Percentiles rank a stretch among this genome's conserved stretches.
These are phyloP conservation scores for Diophrys sp. DNA, from an alignment of 73 alveolate species.

Conservation along the genomic window DNA sequence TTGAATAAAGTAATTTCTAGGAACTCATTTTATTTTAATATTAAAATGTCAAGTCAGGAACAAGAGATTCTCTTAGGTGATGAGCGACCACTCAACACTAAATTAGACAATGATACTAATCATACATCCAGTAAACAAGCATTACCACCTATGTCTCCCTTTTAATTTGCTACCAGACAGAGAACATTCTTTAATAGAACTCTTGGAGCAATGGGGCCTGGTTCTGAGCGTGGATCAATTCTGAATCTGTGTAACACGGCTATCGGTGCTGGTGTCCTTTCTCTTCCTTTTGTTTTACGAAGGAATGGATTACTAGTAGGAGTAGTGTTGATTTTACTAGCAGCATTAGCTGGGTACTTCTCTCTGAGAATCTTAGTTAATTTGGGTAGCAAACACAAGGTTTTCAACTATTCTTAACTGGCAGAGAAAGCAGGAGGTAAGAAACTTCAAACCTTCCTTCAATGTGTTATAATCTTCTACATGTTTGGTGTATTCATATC, in stretches of 20 bases:
- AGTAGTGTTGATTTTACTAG: conserved; percentile 16
- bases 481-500: conserved; percentile 49
- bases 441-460: conserved; percentile 14
- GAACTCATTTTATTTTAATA: too few relatives aligned
- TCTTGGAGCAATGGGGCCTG: conserved; percentile 66
- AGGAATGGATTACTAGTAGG: conserved; percentile 44
- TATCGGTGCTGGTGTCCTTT: conserved; percentile 76
- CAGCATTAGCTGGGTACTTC: conserved; percentile 40
- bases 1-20: too few relatives aligned
- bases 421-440: conserved; percentile 37
- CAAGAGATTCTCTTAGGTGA: too few relatives aligned
- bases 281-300: conserved; percentile 54
- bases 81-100: too few relatives aligned
- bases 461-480: conserved; percentile 23
- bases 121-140: too few relatives aligned
- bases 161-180: neutral
- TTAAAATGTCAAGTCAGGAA: too few relatives aligned
- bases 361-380: conserved; percentile 28
- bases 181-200: conserved; percentile 45
- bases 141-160: neutral
- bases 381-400: conserved; percentile 16
- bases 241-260: conserved; percentile 69
- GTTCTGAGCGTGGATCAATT: conserved; percentile 69
- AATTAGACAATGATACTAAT: too few relatives aligned
- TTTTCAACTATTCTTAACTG: conserved; percentile 31